These are phyloP conservation scores for Aspergillus fijiensis DNA, from an alignment of 2,329 filamentous ascomycete species.

Conservation along the genomic window DNA sequence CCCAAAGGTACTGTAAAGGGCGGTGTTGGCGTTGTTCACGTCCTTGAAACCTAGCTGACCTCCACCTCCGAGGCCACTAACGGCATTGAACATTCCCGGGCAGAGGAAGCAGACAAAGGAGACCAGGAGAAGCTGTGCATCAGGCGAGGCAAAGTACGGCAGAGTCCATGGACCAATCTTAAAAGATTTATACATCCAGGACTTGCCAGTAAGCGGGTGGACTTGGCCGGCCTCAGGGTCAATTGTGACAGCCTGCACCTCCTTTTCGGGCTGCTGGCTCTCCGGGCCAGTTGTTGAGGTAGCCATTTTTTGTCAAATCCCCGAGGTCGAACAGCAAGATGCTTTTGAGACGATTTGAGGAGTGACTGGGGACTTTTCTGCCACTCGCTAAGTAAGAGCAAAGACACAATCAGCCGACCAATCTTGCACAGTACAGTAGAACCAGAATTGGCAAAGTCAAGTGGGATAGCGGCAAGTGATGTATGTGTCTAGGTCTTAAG, in stretches of 20 bases:
- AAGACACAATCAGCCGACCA: background rate
- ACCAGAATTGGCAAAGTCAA: background rate
- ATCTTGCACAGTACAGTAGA: background rate
- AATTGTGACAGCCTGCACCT: slow-evolving; percentile 14
- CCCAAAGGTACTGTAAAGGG: slow-evolving; percentile 71
- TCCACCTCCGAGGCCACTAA: slow-evolving; percentile 64
- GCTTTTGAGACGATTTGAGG: background rate
- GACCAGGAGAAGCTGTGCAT: slow-evolving; percentile 70
- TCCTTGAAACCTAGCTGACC: slow-evolving; percentile 59
- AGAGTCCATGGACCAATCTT: slow-evolving; percentile 56
- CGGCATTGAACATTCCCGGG: slow-evolving; percentile 71
- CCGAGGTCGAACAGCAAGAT: background rate
- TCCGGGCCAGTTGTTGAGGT: slow-evolving; percentile 12
- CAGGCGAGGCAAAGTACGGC: slow-evolving; percentile 71
- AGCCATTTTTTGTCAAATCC: slow-evolving; percentile 8
- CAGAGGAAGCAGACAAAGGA: slow-evolving; percentile 70
- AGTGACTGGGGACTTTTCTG: background rate
- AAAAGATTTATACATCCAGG: slow-evolving; percentile 68
- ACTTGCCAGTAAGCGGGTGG: slow-evolving; percentile 30
- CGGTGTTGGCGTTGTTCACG: slow-evolving; percentile 67
- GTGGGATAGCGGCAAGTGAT: background rate
- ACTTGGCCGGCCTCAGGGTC: slow-evolving; percentile 28
- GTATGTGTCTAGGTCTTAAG: background rate
- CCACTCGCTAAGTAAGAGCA: background rate
- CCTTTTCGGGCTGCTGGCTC: slow-evolving; percentile 16